phyloP scores from a whole-genome alignment of 176 grass and related monocot species.

The Eragrostis nindensis region DNA sequence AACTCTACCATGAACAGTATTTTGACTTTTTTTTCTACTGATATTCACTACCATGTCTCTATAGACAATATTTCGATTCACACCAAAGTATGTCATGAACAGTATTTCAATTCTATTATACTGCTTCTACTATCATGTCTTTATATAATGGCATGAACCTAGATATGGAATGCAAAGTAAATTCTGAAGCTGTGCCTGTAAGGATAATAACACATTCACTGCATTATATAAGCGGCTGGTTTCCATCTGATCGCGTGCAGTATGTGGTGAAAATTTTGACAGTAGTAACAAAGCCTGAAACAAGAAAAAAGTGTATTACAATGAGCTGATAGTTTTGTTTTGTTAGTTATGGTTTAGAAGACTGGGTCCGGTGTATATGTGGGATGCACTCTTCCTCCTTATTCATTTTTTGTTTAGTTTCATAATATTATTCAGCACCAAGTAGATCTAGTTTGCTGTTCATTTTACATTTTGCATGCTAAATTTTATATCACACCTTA shows the following conservation, averaged over 20 bases:
- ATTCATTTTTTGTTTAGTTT: conserved; percentile 1
- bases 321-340: background rate
- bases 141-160: conserved; percentile 12
- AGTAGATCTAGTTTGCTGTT: background rate
- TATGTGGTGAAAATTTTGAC: conserved; percentile 47
- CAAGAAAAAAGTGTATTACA: conserved; percentile 8
- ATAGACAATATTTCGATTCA: too few species aligned
- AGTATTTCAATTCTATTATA: too few species aligned
- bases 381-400: background rate
- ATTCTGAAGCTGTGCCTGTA: conserved; percentile 51
- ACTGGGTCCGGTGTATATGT: conserved; percentile 23
- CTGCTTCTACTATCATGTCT: background rate
- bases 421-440: conserved; percentile 13
- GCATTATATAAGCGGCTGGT: conserved; percentile 39
- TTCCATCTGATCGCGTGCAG: conserved; percentile 51
- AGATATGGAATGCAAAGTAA: conserved; percentile 7
- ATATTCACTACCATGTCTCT: too few species aligned
- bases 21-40: too few species aligned
- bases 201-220: conserved; percentile 57
- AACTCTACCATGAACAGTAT: too few species aligned
- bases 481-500: conserved; percentile 53
- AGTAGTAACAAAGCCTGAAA: conserved; percentile 65
- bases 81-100: too few species aligned
- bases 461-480: background rate
- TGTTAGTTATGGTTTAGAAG: conserved; percentile 32